Conservation (phyloP, 345 rosid genomes). For the Populus davidiana region DNA sequence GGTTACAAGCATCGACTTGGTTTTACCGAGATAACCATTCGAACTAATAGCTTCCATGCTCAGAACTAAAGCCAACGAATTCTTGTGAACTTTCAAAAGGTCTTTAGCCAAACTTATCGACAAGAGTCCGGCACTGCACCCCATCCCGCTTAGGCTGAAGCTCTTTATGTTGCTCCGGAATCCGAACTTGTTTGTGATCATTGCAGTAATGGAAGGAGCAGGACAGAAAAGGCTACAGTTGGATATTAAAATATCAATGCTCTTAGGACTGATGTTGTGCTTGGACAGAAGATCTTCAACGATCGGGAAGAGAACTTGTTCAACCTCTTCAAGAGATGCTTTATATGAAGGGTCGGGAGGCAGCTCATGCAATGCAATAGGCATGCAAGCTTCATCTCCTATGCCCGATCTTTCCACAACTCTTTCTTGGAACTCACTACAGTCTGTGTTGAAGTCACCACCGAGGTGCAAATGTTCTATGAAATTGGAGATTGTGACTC, state of each 20-base stretch:
- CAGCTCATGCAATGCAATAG: conserved; percentile 40
- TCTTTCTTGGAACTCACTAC: conserved; percentile 44
- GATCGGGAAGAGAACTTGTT: conserved; percentile 43
- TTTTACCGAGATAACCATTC: conserved; percentile 39
- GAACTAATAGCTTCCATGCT: conserved; percentile 56
- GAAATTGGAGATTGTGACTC: conserved; percentile 36
- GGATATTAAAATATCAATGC: conserved; percentile 59
- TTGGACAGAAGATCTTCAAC: conserved; percentile 49
- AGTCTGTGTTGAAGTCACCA: conserved; percentile 25
- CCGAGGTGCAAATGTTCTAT: conserved; percentile 33
- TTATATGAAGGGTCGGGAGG: conserved; percentile 31
- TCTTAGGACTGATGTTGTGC: conserved; percentile 43
- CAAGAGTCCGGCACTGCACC: conserved; percentile 57
- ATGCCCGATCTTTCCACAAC: conserved; percentile 53
- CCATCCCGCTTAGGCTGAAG: conserved; percentile 60
- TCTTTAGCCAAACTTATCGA: conserved; percentile 51
- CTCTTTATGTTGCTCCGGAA: conserved; percentile 52
- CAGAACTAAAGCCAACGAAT: conserved; percentile 50
- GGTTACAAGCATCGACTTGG: conserved; percentile 53
- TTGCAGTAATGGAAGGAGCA: conserved; percentile 57
- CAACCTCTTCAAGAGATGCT: conserved; percentile 37
- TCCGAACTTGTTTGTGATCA: conserved; percentile 46
- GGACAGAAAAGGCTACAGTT: conserved; percentile 75
- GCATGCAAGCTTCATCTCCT: conserved; percentile 51
- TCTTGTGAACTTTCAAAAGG: conserved; percentile 47